These are phyloP conservation scores for Alternaria sp. DNA, from an alignment of 2,329 filamentous ascomycete genomes.

Conservation along the genomic window DNA sequence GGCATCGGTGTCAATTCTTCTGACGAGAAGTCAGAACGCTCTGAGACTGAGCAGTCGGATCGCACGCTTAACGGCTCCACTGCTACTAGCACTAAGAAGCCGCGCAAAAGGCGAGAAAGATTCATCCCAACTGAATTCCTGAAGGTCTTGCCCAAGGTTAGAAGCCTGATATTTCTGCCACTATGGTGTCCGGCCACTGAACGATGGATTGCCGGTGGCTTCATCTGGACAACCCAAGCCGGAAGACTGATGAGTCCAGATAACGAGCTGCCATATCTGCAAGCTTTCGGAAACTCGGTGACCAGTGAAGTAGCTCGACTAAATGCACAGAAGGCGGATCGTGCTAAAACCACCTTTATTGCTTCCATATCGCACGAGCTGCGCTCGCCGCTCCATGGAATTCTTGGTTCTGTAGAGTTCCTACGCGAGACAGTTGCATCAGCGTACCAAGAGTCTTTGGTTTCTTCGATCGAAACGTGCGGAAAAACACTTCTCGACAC, in stretches of 20 bases:
- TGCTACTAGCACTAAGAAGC: slow-evolving; percentile 18
- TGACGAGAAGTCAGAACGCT: slow-evolving; percentile 43
- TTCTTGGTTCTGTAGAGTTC: slow-evolving; percentile 58
- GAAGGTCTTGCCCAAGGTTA: slow-evolving; percentile 44
- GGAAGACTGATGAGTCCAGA: slow-evolving; percentile 45
- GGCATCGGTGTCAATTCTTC: slow-evolving; percentile 44
- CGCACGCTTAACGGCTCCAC: slow-evolving; percentile 27
- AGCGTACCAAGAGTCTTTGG: slow-evolving; percentile 53
- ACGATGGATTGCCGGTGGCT: slow-evolving; percentile 45
- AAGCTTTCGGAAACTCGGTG: slow-evolving; percentile 48
- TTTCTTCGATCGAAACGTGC: slow-evolving; percentile 49
- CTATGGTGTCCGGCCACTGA: slow-evolving; percentile 49
- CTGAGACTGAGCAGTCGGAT: slow-evolving; percentile 43
- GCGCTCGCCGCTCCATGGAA: slow-evolving; percentile 67
- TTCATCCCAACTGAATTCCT: slow-evolving; percentile 47
- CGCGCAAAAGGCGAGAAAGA: slow-evolving; percentile 37
- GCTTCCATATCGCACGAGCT: slow-evolving; percentile 58
- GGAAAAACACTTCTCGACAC: slow-evolving; percentile 53
- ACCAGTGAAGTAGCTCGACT: slow-evolving; percentile 46
- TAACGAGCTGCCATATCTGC: slow-evolving; percentile 46
- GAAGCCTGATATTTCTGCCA: slow-evolving; percentile 50
- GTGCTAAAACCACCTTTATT: slow-evolving; percentile 54
- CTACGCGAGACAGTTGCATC: slow-evolving; percentile 42
- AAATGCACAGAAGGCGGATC: slow-evolving; percentile 43
- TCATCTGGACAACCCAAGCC: slow-evolving; percentile 46